Conservation (phyloP, 2,329 filamentous ascomycete species). For the Alternaria arborescens region DNA sequence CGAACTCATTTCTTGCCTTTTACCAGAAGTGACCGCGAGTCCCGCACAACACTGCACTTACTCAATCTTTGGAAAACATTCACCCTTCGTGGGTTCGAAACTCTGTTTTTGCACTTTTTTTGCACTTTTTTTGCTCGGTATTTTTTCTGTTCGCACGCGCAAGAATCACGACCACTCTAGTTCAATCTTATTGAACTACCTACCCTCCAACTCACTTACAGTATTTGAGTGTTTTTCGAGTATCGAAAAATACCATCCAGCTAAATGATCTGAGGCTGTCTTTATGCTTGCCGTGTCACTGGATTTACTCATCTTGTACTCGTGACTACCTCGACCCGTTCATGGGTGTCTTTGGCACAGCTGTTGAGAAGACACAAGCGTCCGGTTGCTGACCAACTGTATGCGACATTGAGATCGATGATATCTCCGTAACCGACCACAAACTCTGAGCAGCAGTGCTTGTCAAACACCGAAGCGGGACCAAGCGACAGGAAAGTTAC, state of each 20-base stretch:
- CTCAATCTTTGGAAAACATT: conserved; percentile 64
- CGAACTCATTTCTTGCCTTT: conserved; percentile 81
- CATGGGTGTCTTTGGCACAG: neutral
- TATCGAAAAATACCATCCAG: neutral
- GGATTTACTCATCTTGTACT: neutral
- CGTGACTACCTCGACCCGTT: neutral
- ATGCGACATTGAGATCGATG: neutral
- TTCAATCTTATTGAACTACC: too few species aligned
- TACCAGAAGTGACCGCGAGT: conserved; percentile 80
- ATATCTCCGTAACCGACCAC: neutral
- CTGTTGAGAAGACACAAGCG: neutral
- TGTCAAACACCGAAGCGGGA: neutral
- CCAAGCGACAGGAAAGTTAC: neutral
- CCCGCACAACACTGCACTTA: conserved; percentile 67
- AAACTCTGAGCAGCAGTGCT: neutral
- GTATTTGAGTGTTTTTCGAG: too few species aligned
- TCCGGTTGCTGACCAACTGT: neutral
- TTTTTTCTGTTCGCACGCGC: neutral
- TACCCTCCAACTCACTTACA: too few species aligned
- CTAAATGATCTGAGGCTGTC: neutral
- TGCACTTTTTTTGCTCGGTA: conserved; percentile 12
- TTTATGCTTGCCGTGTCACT: neutral
- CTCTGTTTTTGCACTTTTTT: conserved; percentile 45
- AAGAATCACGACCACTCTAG: neutral
- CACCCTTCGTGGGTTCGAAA: conserved; percentile 53